A percentile compares a stretch with the other conserved stretches of the same genome.
phyloP scores from a whole-genome alignment of 202 grass and related monocot genomes.

The Cymbopogon flexuosus region DNA sequence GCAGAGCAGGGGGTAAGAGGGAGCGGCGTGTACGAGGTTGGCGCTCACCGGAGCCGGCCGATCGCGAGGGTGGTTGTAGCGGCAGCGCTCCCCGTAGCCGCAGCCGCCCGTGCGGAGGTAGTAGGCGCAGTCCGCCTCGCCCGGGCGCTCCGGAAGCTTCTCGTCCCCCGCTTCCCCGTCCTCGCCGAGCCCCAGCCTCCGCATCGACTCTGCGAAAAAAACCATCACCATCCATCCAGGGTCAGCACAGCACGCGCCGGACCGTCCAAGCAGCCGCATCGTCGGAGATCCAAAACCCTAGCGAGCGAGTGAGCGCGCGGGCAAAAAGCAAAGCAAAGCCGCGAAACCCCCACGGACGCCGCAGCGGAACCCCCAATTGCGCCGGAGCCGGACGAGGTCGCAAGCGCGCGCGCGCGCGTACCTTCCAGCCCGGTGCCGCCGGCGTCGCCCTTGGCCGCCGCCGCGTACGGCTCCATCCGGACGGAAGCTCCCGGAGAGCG shows the following conservation, averaged over 20 bases:
- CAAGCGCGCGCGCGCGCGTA: not conserved
- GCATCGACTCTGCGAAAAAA: conserved; percentile 61
- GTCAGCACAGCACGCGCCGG: not conserved
- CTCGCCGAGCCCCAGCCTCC: conserved; percentile 57
- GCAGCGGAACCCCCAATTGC: not conserved
- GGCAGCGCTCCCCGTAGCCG: conserved; percentile 75
- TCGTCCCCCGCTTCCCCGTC: not conserved
- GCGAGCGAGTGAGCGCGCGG: not conserved
- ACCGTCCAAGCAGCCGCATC: not conserved
- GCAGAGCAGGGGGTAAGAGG: not conserved
- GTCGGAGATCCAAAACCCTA: conserved; percentile 59
- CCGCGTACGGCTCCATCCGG: conserved; percentile 38
- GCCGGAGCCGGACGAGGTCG: not conserved
- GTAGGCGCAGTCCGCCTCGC: conserved; percentile 72
- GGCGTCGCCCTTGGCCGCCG: conserved; percentile 10
- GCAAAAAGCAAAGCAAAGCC: not conserved
- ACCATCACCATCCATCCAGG: no score
- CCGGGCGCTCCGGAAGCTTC: conserved; percentile 72
- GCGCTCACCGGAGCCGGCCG: conserved; percentile 39
- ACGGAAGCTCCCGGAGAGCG: not conserved
- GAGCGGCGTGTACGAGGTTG: not conserved
- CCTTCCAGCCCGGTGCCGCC: conserved; percentile 65
- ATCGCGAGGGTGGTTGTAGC: conserved; percentile 90
- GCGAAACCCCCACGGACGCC: not conserved
- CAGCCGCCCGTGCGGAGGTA: conserved; percentile 84